Conservation (phyloP, 2,329 filamentous ascomycete genomes). For the Chalaropsis ovoidea region DNA sequence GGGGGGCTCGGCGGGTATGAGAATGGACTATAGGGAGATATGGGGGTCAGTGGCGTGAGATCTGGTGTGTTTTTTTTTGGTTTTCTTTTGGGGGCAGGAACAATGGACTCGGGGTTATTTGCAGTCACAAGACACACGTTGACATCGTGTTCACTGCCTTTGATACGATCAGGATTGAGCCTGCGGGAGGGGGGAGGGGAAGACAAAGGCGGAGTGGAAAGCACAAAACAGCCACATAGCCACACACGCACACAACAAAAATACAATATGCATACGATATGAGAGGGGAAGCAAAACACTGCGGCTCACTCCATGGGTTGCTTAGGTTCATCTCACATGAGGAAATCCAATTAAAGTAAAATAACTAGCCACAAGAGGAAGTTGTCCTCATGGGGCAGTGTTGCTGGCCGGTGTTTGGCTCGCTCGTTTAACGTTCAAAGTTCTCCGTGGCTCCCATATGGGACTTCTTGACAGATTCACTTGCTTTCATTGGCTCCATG, state of each 20-base stretch:
- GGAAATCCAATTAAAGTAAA: not conserved
- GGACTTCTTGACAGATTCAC: not conserved
- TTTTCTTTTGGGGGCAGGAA: not conserved
- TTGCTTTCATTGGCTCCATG: not conserved
- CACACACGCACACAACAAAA: not conserved
- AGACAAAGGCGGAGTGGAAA: not conserved
- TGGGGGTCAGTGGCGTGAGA: not conserved
- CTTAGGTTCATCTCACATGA: not conserved
- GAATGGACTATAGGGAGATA: not conserved
- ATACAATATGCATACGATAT: too few species aligned
- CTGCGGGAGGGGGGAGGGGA: not conserved
- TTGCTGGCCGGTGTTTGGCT: too few species aligned
- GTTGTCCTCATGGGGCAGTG: not conserved
- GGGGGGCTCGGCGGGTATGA: not conserved
- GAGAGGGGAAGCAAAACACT: not conserved
- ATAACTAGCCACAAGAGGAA: not conserved
- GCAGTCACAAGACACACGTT: not conserved
- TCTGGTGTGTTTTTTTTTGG: not conserved
- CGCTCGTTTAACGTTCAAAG: too few species aligned
- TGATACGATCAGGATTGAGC: not conserved
- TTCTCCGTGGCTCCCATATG: too few species aligned
- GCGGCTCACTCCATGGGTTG: too few species aligned
- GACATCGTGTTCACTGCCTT: constrained; percentile 3
- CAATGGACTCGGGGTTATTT: not conserved
- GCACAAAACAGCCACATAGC: not conserved